phyloP scores from a whole-genome alignment of 345 rosid genomes.

The Cardiospermum halicacabum region DNA sequence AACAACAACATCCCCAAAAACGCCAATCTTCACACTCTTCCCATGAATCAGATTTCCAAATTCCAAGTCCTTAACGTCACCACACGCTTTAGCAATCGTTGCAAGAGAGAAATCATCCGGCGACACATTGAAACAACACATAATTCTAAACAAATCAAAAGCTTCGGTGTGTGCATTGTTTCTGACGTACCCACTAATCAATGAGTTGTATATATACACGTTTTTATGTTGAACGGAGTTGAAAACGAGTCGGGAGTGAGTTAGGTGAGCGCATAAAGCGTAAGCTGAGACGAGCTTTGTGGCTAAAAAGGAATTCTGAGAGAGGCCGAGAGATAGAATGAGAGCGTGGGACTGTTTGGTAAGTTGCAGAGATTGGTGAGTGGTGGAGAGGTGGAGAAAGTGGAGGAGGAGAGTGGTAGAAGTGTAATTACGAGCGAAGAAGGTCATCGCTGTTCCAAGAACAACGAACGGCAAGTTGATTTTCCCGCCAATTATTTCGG shows the following conservation, averaged over 20 bases:
- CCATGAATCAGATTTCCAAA: constrained; percentile 47
- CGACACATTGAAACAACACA: constrained; percentile 31
- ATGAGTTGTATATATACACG: constrained; percentile 44
- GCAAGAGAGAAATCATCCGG: constrained; percentile 55
- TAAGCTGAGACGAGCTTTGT: constrained; percentile 59
- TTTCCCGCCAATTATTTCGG: neutral
- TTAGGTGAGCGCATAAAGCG: constrained; percentile 25
- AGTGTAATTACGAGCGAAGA: constrained; percentile 21
- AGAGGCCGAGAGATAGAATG: constrained; percentile 26
- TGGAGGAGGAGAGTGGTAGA: constrained; percentile 25
- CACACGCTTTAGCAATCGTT: constrained; percentile 34
- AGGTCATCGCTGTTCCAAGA: constrained; percentile 12
- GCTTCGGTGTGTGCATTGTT: constrained; percentile 28
- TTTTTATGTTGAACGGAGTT: constrained; percentile 26
- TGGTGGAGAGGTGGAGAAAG: constrained; percentile 32
- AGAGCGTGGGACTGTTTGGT: constrained; percentile 49
- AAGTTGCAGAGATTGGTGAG: constrained; percentile 27
- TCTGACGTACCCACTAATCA: constrained; percentile 54
- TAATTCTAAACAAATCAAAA: constrained; percentile 30
- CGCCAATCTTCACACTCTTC: constrained; percentile 35
- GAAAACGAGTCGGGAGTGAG: constrained; percentile 39
- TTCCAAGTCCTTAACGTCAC: constrained; percentile 34
- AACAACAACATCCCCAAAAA: constrained; percentile 33
- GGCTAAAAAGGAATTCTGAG: constrained; percentile 38
- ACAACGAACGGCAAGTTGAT: neutral